Base-by-base conservation (phyloP, 176 grass and related monocot species). In the Leersia perrieri region DNA sequence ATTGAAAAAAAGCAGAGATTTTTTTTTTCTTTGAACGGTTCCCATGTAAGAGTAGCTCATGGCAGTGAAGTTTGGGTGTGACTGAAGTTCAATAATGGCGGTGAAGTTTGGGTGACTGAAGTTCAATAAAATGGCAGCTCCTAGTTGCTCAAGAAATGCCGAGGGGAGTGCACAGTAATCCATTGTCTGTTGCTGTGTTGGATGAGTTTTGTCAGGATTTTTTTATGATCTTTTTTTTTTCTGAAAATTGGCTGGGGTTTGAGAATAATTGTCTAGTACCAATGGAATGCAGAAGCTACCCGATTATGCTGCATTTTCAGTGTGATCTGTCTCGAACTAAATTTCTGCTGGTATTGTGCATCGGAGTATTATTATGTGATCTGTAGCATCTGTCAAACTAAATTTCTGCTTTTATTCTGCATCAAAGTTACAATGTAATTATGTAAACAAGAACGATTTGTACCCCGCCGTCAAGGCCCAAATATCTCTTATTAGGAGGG, bases 111-210 rank as follows among this genome's bases (percentile, higher is more conserved):
- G 15, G 26, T 68, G 45, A 11, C 16, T 47, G 28, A 16, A 29
- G 12, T 44, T 22, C 49, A 85, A 80, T 85, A 85, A 84, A 65
- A 38, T 33, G 33, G 15, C n/a, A 42, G 64, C 65, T 81, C 76
- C 55, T 25, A 75, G 33, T 73, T 33, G 57, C 72, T 28, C 31
- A 73, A 66, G 71, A 57, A 18, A 72, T 74, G 76, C 32, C 5
- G 4, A 36, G 73, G 70, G 78, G 71, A 81, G 11, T 81, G 64
- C 55, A 15, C 41, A 75, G 38, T 70, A 58, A 55, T 67, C 60
- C 47, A 32, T 15, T 29, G 45, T 57, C n/a, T 39, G 45, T 57
- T 68, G 77, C 44, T 66, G 7, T 29, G 36, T 29, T 79, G 61
- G 61, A 66, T 25, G 63, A 42, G 8, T 58, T 41, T 32, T 63